These are phyloP conservation scores for Nelumbo lutea DNA, from an alignment of 164 flowering plant species.

Conservation along the genomic window DNA sequence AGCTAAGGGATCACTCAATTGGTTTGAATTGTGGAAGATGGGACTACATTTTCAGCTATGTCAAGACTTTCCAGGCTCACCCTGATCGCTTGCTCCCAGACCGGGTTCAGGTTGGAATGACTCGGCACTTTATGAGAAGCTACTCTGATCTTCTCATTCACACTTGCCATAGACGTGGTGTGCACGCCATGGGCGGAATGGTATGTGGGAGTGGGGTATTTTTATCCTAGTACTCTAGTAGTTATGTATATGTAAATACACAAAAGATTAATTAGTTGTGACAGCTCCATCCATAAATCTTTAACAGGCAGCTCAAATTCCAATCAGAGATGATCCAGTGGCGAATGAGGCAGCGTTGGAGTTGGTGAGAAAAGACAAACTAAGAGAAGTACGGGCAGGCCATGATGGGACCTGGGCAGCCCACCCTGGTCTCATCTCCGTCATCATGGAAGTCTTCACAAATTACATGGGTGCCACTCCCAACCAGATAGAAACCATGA, in stretches of 20 bases:
- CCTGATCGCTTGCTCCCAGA: constrained; percentile 83
- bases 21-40: constrained; percentile 96
- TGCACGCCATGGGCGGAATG: constrained; percentile 99
- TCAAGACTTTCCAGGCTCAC: constrained; percentile 87
- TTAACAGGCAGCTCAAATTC: constrained; percentile 94
- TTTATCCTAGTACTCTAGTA: no score
- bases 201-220: constrained; percentile 24
- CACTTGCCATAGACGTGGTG: constrained; percentile 88
- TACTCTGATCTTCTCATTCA: constrained; percentile 85
- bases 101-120: constrained; percentile 80
- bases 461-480: constrained; percentile 50
- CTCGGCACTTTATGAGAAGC: constrained; percentile 79
- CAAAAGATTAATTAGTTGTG: not conserved
- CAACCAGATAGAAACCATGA: constrained; percentile 59
- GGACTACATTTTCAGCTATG: constrained; percentile 97
- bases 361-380: constrained; percentile 77
- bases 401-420: constrained; percentile 98
- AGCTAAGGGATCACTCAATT: constrained; percentile 78
- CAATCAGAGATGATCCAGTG: constrained; percentile 75
- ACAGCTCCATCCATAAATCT: not conserved
- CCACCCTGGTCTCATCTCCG: constrained; percentile 81
- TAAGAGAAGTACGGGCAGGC: constrained; percentile 79
- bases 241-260: not conserved
- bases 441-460: constrained; percentile 65
- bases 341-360: constrained; percentile 81